Evolutionary conservation across 1,284 basidiomycete species (phyloP).

Genomic region (Microstroma glucosiphilum): DNA sequence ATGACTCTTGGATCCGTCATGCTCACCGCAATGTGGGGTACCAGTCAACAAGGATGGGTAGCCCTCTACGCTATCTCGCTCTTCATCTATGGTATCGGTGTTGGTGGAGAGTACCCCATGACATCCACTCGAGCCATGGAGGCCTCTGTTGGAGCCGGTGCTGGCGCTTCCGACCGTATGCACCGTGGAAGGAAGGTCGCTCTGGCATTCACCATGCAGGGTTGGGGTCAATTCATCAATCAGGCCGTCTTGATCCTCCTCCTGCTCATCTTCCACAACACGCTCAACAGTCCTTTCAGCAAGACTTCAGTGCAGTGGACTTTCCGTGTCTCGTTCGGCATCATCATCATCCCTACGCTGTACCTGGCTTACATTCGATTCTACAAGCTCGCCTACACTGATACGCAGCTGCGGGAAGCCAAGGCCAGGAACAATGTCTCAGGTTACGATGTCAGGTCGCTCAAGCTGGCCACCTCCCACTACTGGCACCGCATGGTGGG

Average conservation of each 20-base stretch:
- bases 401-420: constrained; percentile 50
- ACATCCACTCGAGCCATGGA: constrained; percentile 58
- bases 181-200: constrained; percentile 58
- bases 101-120: constrained; percentile 59
- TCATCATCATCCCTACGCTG: constrained; percentile 56
- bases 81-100: constrained; percentile 55
- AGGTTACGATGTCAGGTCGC: constrained; percentile 56
- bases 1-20: constrained; percentile 56
- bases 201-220: constrained; percentile 57
- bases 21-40: constrained; percentile 58
- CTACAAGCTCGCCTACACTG: constrained; percentile 53
- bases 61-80: constrained; percentile 56
- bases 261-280: constrained; percentile 56
- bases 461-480: constrained; percentile 55
- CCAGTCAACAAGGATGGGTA: constrained; percentile 57
- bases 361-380: constrained; percentile 58
- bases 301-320: constrained; percentile 56
- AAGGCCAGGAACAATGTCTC: constrained; percentile 54
- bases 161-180: constrained; percentile 55
- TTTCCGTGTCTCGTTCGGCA: constrained; percentile 57
- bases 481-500: constrained; percentile 57
- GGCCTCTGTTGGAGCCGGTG: constrained; percentile 33
- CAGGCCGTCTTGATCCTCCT: constrained; percentile 56
- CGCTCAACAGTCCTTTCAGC: constrained; percentile 51
- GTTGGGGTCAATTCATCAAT: constrained; percentile 58